Conservation (phyloP, 2,329 filamentous ascomycete genomes). For the Pseudogymnoascus sp. region DNA sequence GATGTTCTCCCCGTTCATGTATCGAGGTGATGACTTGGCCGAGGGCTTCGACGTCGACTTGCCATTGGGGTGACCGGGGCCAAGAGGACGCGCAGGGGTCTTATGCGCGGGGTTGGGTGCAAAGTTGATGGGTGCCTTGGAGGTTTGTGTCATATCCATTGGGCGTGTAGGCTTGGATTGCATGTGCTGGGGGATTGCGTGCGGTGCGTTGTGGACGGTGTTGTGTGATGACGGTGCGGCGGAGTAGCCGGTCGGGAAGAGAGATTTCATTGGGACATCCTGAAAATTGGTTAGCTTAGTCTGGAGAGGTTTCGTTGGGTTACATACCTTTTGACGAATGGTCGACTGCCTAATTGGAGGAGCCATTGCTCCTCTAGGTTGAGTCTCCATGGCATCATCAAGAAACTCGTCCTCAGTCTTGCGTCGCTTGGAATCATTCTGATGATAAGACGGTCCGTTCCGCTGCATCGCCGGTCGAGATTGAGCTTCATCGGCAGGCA, state of each 20-base stretch:
- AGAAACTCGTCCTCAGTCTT: conserved; percentile 63
- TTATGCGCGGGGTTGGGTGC: conserved; percentile 64
- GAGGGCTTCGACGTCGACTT: conserved; percentile 55
- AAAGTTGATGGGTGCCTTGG: conserved; percentile 84
- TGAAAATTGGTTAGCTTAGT: conserved; percentile 55
- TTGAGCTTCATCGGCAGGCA: conserved; percentile 47
- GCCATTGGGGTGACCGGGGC: conserved; percentile 29
- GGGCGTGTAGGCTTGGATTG: conserved; percentile 58
- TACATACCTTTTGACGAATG: conserved; percentile 37
- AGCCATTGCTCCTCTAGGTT: conserved; percentile 62
- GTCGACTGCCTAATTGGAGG: conserved; percentile 78
- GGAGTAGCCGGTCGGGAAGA: conserved; percentile 53
- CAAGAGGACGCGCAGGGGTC: conserved; percentile 54
- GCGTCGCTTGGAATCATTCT: conserved; percentile 60
- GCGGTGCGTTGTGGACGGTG: conserved; percentile 53
- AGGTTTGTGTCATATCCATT: conserved; percentile 78
- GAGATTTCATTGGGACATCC: conserved; percentile 52
- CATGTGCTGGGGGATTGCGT: conserved; percentile 57
- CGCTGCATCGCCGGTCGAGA: conserved; percentile 41
- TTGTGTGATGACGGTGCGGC: conserved; percentile 24
- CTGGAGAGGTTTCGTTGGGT: conserved; percentile 29
- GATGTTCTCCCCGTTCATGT: conserved; percentile 82
- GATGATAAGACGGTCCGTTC: conserved; percentile 56
- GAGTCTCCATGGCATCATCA: conserved; percentile 52
- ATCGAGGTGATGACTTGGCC: conserved; percentile 67